Conservation (phyloP, 2,329 filamentous ascomycete genomes). For the Tympanopsis confertula region DNA sequence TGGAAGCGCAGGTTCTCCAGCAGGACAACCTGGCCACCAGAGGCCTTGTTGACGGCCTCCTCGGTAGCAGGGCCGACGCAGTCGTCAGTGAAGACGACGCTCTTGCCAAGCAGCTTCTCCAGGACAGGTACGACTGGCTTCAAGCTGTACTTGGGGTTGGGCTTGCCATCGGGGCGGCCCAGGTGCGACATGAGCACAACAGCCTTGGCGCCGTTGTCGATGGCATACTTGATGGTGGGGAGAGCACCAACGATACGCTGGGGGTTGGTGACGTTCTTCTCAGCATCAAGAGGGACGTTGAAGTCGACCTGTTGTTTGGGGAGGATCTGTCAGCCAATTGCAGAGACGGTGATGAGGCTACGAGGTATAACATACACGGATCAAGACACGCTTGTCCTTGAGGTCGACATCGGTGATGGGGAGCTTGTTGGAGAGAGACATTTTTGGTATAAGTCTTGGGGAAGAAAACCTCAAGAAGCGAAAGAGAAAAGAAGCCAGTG, state of each 20-base stretch:
- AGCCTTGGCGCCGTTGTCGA: constrained; percentile 80
- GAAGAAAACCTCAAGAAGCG: constrained; percentile 5
- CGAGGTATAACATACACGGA: constrained; percentile 60
- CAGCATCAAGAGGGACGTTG: constrained; percentile 89
- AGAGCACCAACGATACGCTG: constrained; percentile 95
- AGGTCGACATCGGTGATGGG: constrained; percentile 92
- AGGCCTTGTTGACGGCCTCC: constrained; percentile 74
- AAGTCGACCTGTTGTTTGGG: constrained; percentile 71
- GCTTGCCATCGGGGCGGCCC: constrained; percentile 82
- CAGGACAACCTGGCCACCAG: constrained; percentile 72
- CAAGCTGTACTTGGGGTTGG: constrained; percentile 86
- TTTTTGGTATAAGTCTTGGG: constrained; percentile 29
- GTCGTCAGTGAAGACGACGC: constrained; percentile 80
- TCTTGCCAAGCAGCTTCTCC: constrained; percentile 73
- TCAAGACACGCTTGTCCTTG: constrained; percentile 96
- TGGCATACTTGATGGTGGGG: constrained; percentile 87
- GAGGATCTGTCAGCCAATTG: background rate
- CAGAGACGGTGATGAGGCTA: too few species aligned
- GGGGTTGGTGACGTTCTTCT: constrained; percentile 94
- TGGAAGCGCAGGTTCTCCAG: constrained; percentile 98
- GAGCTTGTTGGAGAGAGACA: constrained; percentile 99
- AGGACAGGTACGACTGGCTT: constrained; percentile 84
- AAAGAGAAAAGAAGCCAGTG: constrained; percentile 7
- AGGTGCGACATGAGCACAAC: constrained; percentile 98
- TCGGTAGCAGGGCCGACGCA: constrained; percentile 84